Base-by-base conservation (phyloP, 805 yeast species). In the Ogataea zsoltii region DNA sequence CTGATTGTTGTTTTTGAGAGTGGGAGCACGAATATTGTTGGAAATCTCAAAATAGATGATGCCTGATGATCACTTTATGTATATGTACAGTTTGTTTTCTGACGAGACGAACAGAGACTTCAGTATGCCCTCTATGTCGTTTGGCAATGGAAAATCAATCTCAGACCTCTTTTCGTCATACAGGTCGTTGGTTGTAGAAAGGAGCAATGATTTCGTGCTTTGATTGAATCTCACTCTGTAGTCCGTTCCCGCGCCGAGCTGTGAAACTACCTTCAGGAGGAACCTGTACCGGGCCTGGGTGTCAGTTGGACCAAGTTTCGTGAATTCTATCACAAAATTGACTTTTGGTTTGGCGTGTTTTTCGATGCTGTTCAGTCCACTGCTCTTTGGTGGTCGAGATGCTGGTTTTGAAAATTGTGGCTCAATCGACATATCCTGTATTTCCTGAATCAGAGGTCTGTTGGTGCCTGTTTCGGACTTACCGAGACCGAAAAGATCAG, bases 401-500 rank as follows among this genome's bases (percentile, higher is more conserved):
- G n/a, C n/a, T n/a, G n/a, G n/a, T n/a, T n/a, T n/a, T n/a, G n/a
- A n/a, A 9, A 21, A 3, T 35, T 15, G 26, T 26, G 12, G 45
- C 32, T 31, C 38, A 21, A 28, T 25, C 18, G 31, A 16, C 36
- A 35, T 35, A 36, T 48, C 44, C 46, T 32, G 9, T 19, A 83
- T 71, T 48, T 82, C 88, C 57, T 80, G 74, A 33, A 83, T 82
- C 45, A 82, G 55, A 7, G 80, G 80, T 42, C 65, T 73, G 23
- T 42, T 40, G 14, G 21, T 13, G 12, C n/a, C 18, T 9, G 29
- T 34, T 10, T 23, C 12, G 7, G 54, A 49, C 1, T 36, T 40
- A 5, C 21, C 33, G 12, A 33, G 21, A 7, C 39, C 17, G 25
- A 46, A 43, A 3, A 49, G 26, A 28, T 36, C 38, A 3, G 37